Percentiles rank a stretch among this genome's conserved stretches.
phyloP scores from a whole-genome alignment of 495 filamentous ascomycete species.

The Physcia stellaris region DNA sequence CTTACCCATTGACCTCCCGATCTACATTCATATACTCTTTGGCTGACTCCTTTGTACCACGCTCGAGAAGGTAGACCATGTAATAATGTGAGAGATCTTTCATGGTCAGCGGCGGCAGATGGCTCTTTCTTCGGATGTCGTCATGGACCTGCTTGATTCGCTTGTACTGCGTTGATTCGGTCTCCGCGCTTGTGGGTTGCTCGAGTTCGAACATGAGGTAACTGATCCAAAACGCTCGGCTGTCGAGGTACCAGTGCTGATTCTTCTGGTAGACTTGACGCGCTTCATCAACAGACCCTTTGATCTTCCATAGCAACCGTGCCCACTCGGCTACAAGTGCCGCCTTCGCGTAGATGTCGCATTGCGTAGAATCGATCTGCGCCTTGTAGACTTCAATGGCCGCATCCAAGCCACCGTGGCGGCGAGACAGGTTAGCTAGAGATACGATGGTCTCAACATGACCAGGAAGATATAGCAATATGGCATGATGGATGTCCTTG shows the following conservation, averaged over 20 bases:
- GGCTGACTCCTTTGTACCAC: slow-evolving; percentile 68
- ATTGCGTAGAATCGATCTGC: slow-evolving; percentile 57
- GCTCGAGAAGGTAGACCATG: slow-evolving; percentile 71
- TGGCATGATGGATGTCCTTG: slow-evolving; percentile 67
- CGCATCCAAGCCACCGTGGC: slow-evolving; percentile 71
- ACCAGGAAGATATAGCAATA: slow-evolving; percentile 55
- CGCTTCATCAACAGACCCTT: slow-evolving; percentile 73
- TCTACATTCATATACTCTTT: slow-evolving; percentile 80
- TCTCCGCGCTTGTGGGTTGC: slow-evolving; percentile 58
- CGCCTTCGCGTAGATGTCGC: slow-evolving; percentile 71
- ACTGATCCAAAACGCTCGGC: slow-evolving; percentile 80
- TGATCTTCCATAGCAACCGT: slow-evolving; percentile 75
- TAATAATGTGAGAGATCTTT: slow-evolving; percentile 71
- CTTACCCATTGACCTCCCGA: slow-evolving; percentile 63
- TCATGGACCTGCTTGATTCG: slow-evolving; percentile 71
- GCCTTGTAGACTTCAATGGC: slow-evolving; percentile 76
- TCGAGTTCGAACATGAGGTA: slow-evolving; percentile 84
- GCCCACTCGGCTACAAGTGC: slow-evolving; percentile 86
- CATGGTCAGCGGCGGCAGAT: slow-evolving; percentile 49
- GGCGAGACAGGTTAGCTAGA: slow-evolving; percentile 76
- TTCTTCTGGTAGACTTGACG: slow-evolving; percentile 74
- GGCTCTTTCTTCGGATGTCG: slow-evolving; percentile 62
- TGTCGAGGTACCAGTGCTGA: slow-evolving; percentile 73
- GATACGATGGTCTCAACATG: slow-evolving; percentile 80
- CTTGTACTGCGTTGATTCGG: slow-evolving; percentile 51